Conservation (phyloP, 305 asterid genomes). For the Fraxinus latifolia region DNA sequence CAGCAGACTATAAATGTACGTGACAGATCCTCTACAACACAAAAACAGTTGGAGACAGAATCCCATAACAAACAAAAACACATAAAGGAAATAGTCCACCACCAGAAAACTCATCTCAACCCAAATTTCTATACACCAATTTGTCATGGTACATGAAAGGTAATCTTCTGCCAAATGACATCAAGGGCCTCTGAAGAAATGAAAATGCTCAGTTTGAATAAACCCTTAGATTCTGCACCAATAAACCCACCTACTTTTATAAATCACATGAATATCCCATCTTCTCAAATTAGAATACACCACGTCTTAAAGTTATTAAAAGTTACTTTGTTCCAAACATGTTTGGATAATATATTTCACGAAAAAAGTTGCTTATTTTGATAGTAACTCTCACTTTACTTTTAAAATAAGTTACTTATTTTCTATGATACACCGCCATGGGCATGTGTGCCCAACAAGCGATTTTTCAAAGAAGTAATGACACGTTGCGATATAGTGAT, state of each 20-base stretch:
- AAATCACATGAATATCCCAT: constrained; percentile 26
- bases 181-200: constrained; percentile 32
- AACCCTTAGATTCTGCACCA: constrained; percentile 45
- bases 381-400: neutral
- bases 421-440: neutral
- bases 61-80: constrained; percentile 15
- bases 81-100: constrained; percentile 26
- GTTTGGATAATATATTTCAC: neutral
- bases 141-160: constrained; percentile 31
- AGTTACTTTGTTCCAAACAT: neutral
- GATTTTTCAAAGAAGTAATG: neutral
- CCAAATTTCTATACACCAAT: constrained; percentile 31
- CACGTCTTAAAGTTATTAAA: neutral
- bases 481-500: neutral
- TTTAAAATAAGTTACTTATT: neutral
- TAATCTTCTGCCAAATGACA: constrained; percentile 29
- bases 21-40: constrained; percentile 25
- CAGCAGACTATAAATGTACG: neutral
- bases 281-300: constrained; percentile 10
- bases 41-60: constrained; percentile 14
- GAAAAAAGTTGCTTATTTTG: neutral
- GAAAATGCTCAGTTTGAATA: constrained; percentile 33
- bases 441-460: neutral
- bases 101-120: constrained; percentile 43
- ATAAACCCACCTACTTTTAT: constrained; percentile 44